phyloP scores from a whole-genome alignment of 257 asterid species.

The Rubia yunnanensis region DNA sequence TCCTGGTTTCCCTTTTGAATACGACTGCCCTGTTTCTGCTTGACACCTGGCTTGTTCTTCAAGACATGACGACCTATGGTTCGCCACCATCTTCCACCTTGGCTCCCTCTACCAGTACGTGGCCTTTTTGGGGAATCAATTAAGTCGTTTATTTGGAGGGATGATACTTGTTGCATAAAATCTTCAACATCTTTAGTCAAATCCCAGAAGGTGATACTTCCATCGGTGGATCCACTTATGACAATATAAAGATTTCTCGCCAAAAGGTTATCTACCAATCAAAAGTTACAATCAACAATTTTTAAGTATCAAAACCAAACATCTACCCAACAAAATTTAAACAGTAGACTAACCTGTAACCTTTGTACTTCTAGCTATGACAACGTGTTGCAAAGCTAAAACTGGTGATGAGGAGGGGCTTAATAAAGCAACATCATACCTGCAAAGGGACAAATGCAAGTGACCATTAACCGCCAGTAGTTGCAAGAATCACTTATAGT shows the following conservation, averaged over 20 bases:
- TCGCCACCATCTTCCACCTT: constrained; percentile 89
- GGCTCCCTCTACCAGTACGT: constrained; percentile 96
- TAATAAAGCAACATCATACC: constrained; percentile 83
- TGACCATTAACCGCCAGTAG: neutral
- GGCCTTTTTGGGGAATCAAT: constrained; percentile 76
- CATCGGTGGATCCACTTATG: constrained; percentile 85
- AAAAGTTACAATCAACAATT: neutral
- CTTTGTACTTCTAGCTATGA: constrained; percentile 39
- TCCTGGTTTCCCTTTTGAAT: constrained; percentile 18
- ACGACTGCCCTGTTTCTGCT: constrained; percentile 13
- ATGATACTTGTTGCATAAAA: constrained; percentile 51
- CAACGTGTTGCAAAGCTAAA: constrained; percentile 68
- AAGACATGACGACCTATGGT: constrained; percentile 32
- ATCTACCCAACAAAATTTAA: neutral
- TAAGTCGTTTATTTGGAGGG: constrained; percentile 43
- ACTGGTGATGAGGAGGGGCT: constrained; percentile 63
- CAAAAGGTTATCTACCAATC: constrained; percentile 34
- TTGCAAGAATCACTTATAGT: neutral
- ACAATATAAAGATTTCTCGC: constrained; percentile 48
- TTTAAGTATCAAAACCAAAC: neutral
- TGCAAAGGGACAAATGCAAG: constrained; percentile 30
- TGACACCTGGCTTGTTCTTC: constrained; percentile 29
- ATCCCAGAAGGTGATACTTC: constrained; percentile 88
- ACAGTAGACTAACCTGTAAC: constrained; percentile 42
- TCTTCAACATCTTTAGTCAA: constrained; percentile 61